These are phyloP conservation scores for Eucalyptus melliodora DNA, from an alignment of 345 rosid species.

Conservation along the genomic window DNA sequence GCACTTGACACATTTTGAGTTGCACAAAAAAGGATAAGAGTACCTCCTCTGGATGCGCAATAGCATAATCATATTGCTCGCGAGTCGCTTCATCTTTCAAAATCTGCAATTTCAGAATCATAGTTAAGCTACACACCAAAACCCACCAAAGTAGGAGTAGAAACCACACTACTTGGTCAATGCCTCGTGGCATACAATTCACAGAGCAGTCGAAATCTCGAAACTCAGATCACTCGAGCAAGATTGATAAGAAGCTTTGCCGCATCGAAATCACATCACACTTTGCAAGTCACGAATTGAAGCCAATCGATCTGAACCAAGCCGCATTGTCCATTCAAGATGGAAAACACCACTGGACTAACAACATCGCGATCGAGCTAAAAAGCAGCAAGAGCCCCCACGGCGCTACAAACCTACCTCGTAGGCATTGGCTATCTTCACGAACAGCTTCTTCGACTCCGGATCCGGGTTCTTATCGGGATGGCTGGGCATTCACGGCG, in stretches of 20 bases:
- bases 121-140: not conserved
- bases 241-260: fast-evolving
- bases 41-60: conserved; percentile 96
- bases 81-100: conserved; percentile 91
- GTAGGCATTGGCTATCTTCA: conserved; percentile 92
- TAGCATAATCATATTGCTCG: conserved; percentile 85
- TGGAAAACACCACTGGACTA: not conserved
- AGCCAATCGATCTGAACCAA: not conserved
- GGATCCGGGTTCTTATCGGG: conserved; percentile 99
- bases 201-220: not conserved
- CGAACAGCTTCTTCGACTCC: conserved; percentile 76
- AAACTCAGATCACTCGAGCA: not conserved
- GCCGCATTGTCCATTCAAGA: not conserved
- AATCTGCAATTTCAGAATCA: conserved; percentile 34
- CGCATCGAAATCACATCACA: not conserved
- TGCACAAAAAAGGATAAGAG: not conserved
- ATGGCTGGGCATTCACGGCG: conserved; percentile 25
- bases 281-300: not conserved
- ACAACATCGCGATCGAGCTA: too few species aligned
- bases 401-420: conserved; percentile 53
- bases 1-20: not conserved
- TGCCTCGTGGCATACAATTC: not conserved
- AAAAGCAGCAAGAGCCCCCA: too few species aligned
- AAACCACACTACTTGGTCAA: not conserved
- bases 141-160: not conserved